Evolutionary conservation across 768 basidiomycete species (phyloP).

Genomic region (Serendipita sp.): DNA sequence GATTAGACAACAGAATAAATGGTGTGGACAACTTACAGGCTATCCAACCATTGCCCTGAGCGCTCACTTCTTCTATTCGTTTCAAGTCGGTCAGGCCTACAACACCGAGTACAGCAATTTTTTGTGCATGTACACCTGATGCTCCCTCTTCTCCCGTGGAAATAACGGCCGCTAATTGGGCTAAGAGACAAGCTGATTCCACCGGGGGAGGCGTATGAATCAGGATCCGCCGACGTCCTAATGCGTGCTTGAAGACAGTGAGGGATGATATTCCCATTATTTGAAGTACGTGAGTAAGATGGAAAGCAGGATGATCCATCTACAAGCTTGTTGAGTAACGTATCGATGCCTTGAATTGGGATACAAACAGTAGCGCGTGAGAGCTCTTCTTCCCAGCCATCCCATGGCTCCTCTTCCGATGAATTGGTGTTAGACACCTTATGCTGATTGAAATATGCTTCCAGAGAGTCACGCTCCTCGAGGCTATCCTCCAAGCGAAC

Average conservation of each 20-base stretch:
- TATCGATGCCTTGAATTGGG: background rate
- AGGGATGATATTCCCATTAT: slow-evolving; percentile 65
- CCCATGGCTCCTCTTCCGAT: slow-evolving; percentile 44
- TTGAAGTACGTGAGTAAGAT: slow-evolving; percentile 58
- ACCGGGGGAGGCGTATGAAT: slow-evolving; percentile 65
- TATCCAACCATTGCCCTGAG: slow-evolving; percentile 59
- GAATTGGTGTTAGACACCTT: slow-evolving; percentile 34
- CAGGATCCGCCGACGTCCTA: slow-evolving; percentile 58
- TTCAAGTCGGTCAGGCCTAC: slow-evolving; percentile 62
- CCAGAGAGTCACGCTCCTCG: slow-evolving; percentile 46
- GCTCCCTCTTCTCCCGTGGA: slow-evolving; percentile 23
- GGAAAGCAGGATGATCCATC: slow-evolving; percentile 39
- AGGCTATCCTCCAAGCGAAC: slow-evolving; percentile 29
- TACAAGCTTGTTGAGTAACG: slow-evolving; percentile 9
- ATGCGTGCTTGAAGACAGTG: slow-evolving; percentile 64
- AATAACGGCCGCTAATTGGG: slow-evolving; percentile 45
- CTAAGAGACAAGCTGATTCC: slow-evolving; percentile 59
- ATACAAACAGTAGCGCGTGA: slow-evolving; percentile 27
- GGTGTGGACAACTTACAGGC: slow-evolving; percentile 37
- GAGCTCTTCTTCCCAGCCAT: slow-evolving; percentile 52
- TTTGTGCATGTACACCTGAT: slow-evolving; percentile 22
- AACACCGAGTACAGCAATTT: slow-evolving; percentile 60
- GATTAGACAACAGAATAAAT: background rate
- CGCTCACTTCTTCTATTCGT: slow-evolving; percentile 38
- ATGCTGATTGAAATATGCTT: slow-evolving; percentile 48